A percentile compares a stretch with the other conserved stretches of the same genome.
These are phyloP conservation scores for Staphylotrichum longicolle DNA, from an alignment of 495 filamentous ascomycete species.

Conservation along the genomic window DNA sequence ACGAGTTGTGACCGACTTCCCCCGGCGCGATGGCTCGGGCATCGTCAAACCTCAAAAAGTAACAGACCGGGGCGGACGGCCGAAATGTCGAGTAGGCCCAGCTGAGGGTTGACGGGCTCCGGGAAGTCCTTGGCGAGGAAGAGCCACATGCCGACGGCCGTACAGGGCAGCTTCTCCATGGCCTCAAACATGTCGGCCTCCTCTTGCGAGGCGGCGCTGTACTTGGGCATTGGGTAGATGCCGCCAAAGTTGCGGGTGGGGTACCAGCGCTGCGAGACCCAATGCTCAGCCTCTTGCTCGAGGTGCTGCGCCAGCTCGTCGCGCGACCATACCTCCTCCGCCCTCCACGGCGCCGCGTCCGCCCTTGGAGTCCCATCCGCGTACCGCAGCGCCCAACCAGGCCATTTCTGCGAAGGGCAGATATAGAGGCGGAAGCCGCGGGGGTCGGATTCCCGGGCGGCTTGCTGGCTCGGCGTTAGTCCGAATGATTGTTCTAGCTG, in stretches of 20 bases:
- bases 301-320: constrained; percentile 2
- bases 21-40: not conserved
- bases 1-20: not conserved
- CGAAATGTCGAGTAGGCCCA: constrained; percentile 1
- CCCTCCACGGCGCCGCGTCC: not conserved
- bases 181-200: not conserved
- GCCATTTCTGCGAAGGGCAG: too few relatives aligned
- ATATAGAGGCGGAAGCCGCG: not conserved
- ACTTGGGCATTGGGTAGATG: not conserved
- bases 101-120: not conserved
- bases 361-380: not conserved
- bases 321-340: not conserved
- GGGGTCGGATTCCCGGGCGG: not conserved
- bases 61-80: constrained; percentile 9
- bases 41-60: constrained; percentile 4
- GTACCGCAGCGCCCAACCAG: not conserved
- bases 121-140: constrained; percentile 4
- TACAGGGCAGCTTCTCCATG: constrained; percentile 4
- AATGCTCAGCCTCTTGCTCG: not conserved
- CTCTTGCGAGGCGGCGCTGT: not conserved
- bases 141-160: constrained; percentile 10
- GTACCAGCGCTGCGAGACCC: too few relatives aligned
- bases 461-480: not conserved
- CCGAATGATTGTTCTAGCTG: not conserved
- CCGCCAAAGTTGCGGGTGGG: too few relatives aligned